Evolutionary conservation across 2,329 filamentous ascomycete genomes (phyloP), one percentile per base, ranked within the genome.

Genomic region (Karstenula rhodostoma): DNA sequence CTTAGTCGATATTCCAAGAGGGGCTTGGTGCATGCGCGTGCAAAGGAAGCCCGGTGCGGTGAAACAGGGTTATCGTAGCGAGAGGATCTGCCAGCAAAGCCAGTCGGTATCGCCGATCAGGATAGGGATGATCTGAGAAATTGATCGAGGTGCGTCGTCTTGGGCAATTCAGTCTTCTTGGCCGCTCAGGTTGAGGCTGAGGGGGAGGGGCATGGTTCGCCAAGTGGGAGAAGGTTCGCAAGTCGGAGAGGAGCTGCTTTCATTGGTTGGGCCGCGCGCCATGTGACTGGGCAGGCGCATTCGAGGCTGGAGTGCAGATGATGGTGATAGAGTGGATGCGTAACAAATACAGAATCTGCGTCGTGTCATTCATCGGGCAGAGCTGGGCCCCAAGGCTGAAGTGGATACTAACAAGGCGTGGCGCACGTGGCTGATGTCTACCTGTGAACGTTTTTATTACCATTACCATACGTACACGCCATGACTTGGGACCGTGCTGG

Each of bases 81-180:
- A 25, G 27, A 43, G 23, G 51, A 54, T 54, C 51, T 32, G 51
- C 51, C 51, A 43, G 17, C 50, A 23, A 52, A 52, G 50, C 44
- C 33, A 29, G 29, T 42, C 22, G 15, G 17, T 15, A 13, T 12
- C 25, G 37, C 51, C 51, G 51, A 54, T 54, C 37, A 29, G 25
- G 22, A n/a, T 35, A 54, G 51, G 51, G 35, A 54, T 25, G 51
- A 54, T 35, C 23, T 35, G 23, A 10, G 12, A n/a, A 27, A 10
- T 15, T 32, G 23, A 43, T 54, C 37, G 35, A 35, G 15, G 44
- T 54, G 51, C 51, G 51, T 54, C 37, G 15, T 17, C 25, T 22
- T 32, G 33, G 37, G 37, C 33, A 23, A 15, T 53, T 35, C 37
- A 25, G 40, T 51, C 12, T 7, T 42, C 50, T 54, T 54, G 35